Evolutionary conservation across 2,329 filamentous ascomycete species (phyloP).

Genomic region (Xenoacremonium recifei): DNA sequence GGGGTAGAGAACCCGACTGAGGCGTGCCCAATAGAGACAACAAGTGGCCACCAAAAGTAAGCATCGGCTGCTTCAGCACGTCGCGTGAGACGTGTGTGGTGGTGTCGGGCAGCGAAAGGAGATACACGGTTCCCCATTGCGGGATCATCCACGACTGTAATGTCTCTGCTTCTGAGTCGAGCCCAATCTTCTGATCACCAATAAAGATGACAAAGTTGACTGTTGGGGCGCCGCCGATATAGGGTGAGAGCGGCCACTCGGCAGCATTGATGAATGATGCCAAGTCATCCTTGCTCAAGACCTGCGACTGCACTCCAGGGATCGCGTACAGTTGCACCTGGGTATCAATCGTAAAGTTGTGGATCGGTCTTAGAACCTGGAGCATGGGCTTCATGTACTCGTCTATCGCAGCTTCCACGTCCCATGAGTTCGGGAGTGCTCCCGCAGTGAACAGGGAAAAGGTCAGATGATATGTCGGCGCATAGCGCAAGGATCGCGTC

Average conservation of each 20-base stretch:
- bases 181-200: constrained; percentile 69
- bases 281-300: constrained; percentile 80
- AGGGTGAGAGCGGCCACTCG: constrained; percentile 94
- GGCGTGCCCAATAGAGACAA: constrained; percentile 85
- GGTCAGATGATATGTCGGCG: constrained; percentile 90
- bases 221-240: constrained; percentile 88
- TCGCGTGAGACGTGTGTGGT: constrained; percentile 57
- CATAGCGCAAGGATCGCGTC: constrained; percentile 84
- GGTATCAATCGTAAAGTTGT: constrained; percentile 93
- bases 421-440: constrained; percentile 80
- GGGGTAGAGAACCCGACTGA: constrained; percentile 75
- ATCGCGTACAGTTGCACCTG: constrained; percentile 94
- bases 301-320: constrained; percentile 59
- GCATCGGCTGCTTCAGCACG: constrained; percentile 73
- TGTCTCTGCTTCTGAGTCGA: constrained; percentile 43
- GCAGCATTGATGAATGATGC: constrained; percentile 96
- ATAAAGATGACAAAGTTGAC: constrained; percentile 95
- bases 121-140: constrained; percentile 80
- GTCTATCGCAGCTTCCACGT: constrained; percentile 78
- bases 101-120: constrained; percentile 48
- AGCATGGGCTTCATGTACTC: constrained; percentile 82
- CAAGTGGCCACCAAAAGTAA: constrained; percentile 88
- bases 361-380: constrained; percentile 75
- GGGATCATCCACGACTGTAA: constrained; percentile 83
- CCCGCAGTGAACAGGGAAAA: constrained; percentile 91